Conservation (phyloP, 2,329 filamentous ascomycete genomes). For the Hymenoscyphus fraxineus region DNA sequence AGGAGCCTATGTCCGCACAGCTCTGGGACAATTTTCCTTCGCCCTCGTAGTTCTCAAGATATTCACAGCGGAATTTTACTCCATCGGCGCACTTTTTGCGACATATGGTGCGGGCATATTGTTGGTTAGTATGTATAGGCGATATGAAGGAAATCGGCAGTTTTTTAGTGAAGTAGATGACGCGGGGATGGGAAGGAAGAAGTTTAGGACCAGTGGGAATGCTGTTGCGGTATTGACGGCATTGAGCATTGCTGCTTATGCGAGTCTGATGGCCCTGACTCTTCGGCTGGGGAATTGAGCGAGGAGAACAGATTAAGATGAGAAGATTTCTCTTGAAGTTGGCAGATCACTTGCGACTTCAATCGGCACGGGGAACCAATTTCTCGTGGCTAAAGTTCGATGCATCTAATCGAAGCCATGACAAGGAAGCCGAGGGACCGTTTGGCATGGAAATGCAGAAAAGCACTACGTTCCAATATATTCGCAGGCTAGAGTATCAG, state of each 20-base stretch:
- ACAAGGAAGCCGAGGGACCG: neutral
- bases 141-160: conserved; percentile 88
- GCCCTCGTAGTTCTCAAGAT: conserved; percentile 92
- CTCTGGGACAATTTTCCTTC: conserved; percentile 92
- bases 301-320: neutral
- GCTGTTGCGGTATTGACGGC: conserved; percentile 55
- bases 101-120: conserved; percentile 85
- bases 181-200: conserved; percentile 44
- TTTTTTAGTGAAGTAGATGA: conserved; percentile 65
- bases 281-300: conserved; percentile 36
- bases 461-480: too few relatives aligned
- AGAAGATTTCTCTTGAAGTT: too few relatives aligned
- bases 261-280: conserved; percentile 53
- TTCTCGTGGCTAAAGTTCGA: neutral
- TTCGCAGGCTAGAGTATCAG: too few relatives aligned
- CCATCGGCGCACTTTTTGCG: conserved; percentile 92
- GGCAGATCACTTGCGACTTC: neutral
- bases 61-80: conserved; percentile 94
- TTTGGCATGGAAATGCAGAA: neutral
- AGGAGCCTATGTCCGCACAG: conserved; percentile 92
- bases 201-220: conserved; percentile 62
- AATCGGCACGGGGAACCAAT: neutral
- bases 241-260: conserved; percentile 56
- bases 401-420: neutral
- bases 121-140: conserved; percentile 76